A percentile compares a stretch with the other conserved stretches of the same genome.
phyloP scores from a whole-genome alignment of 179 eudicot genomes.

The Beta lomatogona region DNA sequence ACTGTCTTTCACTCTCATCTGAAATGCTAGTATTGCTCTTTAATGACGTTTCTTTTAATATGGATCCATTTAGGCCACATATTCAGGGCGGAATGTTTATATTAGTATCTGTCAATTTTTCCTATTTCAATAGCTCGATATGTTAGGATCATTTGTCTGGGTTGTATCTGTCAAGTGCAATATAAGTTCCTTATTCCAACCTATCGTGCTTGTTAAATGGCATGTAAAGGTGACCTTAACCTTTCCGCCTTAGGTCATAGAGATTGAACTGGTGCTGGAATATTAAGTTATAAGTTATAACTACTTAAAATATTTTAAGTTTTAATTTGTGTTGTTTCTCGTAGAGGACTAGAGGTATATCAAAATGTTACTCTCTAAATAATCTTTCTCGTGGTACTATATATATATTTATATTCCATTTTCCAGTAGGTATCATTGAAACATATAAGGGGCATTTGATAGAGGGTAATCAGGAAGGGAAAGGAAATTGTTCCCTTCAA shows the following conservation, averaged over 20 bases:
- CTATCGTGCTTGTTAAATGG: background rate
- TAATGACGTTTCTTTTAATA: background rate
- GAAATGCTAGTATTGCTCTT: background rate
- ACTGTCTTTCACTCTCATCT: background rate
- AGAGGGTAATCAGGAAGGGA: too few species aligned
- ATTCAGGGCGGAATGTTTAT: background rate
- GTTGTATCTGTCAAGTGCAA: background rate
- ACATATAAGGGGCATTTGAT: too few species aligned
- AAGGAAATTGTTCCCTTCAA: too few species aligned
- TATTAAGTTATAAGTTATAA: background rate
- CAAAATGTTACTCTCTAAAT: background rate
- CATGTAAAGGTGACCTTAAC: background rate
- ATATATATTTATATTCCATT: background rate
- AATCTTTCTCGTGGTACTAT: background rate
- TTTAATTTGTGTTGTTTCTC: background rate
- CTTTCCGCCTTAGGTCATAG: background rate
- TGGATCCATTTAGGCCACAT: background rate
- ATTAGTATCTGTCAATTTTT: background rate
- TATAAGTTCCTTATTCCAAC: background rate
- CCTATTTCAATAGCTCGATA: background rate
- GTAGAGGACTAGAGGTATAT: background rate
- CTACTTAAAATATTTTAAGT: background rate
- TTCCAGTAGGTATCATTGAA: background rate
- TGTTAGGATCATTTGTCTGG: background rate
- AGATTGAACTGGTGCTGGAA: background rate